phyloP scores from a whole-genome alignment of 345 rosid genomes.

The Populus tremula region DNA sequence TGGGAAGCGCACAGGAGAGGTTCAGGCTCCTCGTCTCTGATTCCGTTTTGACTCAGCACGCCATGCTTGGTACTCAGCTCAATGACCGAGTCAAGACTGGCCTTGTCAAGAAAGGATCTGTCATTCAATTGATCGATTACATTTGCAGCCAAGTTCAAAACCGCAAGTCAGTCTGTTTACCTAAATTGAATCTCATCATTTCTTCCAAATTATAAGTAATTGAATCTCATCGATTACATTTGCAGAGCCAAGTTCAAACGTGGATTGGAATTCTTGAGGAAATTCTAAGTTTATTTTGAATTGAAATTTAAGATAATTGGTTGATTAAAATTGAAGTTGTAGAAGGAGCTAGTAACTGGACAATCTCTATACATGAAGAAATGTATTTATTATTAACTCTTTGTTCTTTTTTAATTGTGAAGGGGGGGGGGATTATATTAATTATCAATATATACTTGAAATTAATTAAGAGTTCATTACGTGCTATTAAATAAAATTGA shows the following conservation, averaged over 20 bases:
- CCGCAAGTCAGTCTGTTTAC: constrained; percentile 53
- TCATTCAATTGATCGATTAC: constrained; percentile 78
- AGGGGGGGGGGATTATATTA: not conserved
- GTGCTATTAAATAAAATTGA: not conserved
- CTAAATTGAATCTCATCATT: not conserved
- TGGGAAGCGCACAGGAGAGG: constrained; percentile 64
- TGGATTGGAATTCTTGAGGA: not conserved
- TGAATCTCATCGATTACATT: too few relatives aligned
- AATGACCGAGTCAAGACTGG: constrained; percentile 63
- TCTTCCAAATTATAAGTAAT: not conserved
- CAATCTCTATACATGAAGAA: too few relatives aligned
- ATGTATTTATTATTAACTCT: not conserved
- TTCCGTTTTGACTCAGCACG: constrained; percentile 60
- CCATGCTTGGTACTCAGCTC: constrained; percentile 81
- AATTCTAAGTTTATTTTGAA: not conserved
- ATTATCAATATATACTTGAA: not conserved
- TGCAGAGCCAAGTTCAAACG: too few relatives aligned
- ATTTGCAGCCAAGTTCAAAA: constrained; percentile 68
- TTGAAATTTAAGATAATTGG: not conserved
- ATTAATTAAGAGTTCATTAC: not conserved
- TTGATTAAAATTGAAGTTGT: not conserved
- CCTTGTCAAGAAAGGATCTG: constrained; percentile 65
- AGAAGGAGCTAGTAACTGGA: not conserved
- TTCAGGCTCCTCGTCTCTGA: constrained; percentile 71
- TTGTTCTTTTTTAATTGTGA: not conserved